Base-by-base conservation (phyloP, 768 basidiomycete genomes). In the Vararia minispora region DNA sequence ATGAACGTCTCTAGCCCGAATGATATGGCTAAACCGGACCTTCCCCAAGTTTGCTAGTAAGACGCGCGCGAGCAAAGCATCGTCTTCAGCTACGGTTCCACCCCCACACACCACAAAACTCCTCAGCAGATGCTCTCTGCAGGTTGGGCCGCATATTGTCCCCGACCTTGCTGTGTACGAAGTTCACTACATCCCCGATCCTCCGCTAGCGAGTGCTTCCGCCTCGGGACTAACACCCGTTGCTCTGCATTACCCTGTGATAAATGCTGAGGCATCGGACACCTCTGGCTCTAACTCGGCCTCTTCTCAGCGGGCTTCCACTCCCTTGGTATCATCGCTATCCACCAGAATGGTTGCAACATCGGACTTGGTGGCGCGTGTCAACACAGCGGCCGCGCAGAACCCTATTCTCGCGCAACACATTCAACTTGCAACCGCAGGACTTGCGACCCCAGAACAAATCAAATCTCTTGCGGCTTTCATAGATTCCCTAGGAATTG, bases 61-160 rank as follows among this genome's bases (percentile, higher is more conserved):
- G 47, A 58, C 69, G 33, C 72, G 79, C 13, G 71, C 70, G 29
- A 69, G 68, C 40, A 81, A 77, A 49, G 61, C 62, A n/a, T 53
- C 66, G n/a, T n/a, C n/a, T n/a, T n/a, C n/a, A 0, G 67, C 71
- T 35, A 60, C 67, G 16, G 53, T 60, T 18, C 74, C 74, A 28
- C 79, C 79, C 3, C 74, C 79, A 0, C 80, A 85, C 52, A 77
- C 71, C 1, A 70, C 77, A 39, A 72, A 74, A 46, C 65, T 64
- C 23, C 65, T 78, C 25, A 83, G 82, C 31, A 72, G 65, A 51
- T 87, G 77, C 53, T 72, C 79, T 39, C 56, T 90, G 26, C 66
- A 74, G 48, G 73, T 89, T 23, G 86, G 85, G 5, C 86, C 86
- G 11, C 83, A 85, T 54, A 59, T 64, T 20, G 88, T 88, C 49